These are phyloP conservation scores for Alloascoidea africana DNA, from an alignment of 805 yeast genomes.

Conservation along the genomic window DNA sequence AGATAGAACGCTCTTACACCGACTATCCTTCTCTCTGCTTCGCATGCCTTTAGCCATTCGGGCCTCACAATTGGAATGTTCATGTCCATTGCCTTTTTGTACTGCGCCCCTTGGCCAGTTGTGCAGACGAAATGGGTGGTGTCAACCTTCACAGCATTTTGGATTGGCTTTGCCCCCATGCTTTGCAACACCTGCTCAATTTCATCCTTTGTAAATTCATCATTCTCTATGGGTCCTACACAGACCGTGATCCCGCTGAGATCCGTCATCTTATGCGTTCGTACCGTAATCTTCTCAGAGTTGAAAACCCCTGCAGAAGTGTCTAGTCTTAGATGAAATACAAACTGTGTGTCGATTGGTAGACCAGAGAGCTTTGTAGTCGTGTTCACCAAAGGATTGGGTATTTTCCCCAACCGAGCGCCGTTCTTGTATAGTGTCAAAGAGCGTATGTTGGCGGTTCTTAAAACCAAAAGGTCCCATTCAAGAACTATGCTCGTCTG, in stretches of 20 bases:
- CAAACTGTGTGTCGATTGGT: conserved; percentile 71
- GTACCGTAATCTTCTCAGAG: conserved; percentile 56
- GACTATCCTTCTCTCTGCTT: conserved; percentile 71
- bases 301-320: conserved; percentile 78
- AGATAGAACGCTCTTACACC: conserved; percentile 85
- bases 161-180: conserved; percentile 79
- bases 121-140: conserved; percentile 88
- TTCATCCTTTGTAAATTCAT: conserved; percentile 31
- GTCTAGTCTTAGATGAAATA: conserved; percentile 63
- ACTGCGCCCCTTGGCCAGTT: conserved; percentile 55
- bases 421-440: conserved; percentile 62
- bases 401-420: conserved; percentile 61
- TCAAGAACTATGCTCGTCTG: conserved; percentile 91
- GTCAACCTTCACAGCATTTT: conserved; percentile 61
- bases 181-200: conserved; percentile 42
- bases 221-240: conserved; percentile 58
- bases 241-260: conserved; percentile 86
- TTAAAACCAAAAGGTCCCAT: conserved; percentile 81
- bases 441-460: conserved; percentile 66
- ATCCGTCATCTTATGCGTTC: conserved; percentile 94
- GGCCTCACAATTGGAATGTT: conserved; percentile 93
- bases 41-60: conserved; percentile 95
- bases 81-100: conserved; percentile 62
- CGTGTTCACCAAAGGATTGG: conserved; percentile 63
- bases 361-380: conserved; percentile 85